These are phyloP conservation scores for Hygrophorus pudorinus DNA, from an alignment of 768 basidiomycete species.

Conservation along the genomic window DNA sequence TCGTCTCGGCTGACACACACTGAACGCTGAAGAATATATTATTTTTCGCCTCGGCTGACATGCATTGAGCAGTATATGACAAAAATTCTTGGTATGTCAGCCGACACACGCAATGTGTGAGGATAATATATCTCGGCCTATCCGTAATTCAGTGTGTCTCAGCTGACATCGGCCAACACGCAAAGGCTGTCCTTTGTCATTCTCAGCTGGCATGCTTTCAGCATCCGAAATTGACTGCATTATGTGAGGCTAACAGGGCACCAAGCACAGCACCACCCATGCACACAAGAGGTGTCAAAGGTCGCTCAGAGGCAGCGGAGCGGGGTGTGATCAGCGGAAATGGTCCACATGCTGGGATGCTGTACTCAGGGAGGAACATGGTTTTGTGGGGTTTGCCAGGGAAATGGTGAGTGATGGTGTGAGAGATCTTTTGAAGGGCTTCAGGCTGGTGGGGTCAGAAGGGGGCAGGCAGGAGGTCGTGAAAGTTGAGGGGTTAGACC, in stretches of 20 bases:
- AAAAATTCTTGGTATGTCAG: too few relatives aligned
- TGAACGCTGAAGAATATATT: too few relatives aligned
- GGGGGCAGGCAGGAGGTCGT: conserved; percentile 34
- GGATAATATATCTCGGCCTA: too few relatives aligned
- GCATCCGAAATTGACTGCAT: too few relatives aligned
- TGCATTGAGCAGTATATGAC: too few relatives aligned
- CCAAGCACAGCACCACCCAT: conserved; percentile 8
- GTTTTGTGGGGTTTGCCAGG: conserved; percentile 55
- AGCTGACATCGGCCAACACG: too few relatives aligned
- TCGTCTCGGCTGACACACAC: too few relatives aligned
- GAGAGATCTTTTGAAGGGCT: conserved; percentile 30
- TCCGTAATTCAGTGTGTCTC: too few relatives aligned
- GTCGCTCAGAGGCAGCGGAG: conserved; percentile 18
- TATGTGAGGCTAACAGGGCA: conserved; percentile 17
- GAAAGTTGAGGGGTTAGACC: conserved; percentile 33
- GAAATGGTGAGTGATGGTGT: conserved; percentile 26
- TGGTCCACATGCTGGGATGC: conserved; percentile 44
- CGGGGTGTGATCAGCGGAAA: conserved; percentile 22
- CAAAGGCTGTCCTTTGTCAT: too few relatives aligned
- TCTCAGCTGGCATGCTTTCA: too few relatives aligned
- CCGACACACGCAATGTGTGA: too few relatives aligned
- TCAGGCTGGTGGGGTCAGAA: conserved; percentile 28
- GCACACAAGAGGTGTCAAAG: conserved; percentile 21
- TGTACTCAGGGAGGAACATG: conserved; percentile 41
- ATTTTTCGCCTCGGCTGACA: too few relatives aligned